A percentile compares a stretch with the other conserved stretches of the same genome.
These are phyloP conservation scores for Fusarium marasasianum DNA, from an alignment of 2,329 filamentous ascomycete species.

Conservation along the genomic window DNA sequence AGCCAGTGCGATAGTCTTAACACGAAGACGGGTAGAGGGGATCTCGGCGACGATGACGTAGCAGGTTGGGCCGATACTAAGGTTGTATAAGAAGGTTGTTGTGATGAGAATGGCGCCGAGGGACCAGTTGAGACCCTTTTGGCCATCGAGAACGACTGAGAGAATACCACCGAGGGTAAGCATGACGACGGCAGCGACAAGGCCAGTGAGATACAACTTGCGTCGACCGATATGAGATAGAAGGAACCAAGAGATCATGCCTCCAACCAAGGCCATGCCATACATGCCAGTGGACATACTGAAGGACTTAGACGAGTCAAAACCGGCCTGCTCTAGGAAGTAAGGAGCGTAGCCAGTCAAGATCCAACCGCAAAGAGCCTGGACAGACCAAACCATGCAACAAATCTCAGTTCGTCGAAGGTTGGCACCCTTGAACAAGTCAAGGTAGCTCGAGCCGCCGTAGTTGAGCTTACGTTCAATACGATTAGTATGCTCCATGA, in stretches of 20 bases:
- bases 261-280: slow-evolving; percentile 52
- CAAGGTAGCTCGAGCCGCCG: slow-evolving; percentile 43
- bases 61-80: slow-evolving; percentile 23
- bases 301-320: slow-evolving; percentile 49
- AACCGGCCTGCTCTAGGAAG: slow-evolving; percentile 55
- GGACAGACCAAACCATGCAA: slow-evolving; percentile 38
- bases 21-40: slow-evolving; percentile 50
- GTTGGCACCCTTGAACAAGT: slow-evolving; percentile 36
- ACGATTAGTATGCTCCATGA: slow-evolving; percentile 53
- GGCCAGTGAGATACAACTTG: slow-evolving; percentile 50
- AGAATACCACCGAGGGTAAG: slow-evolving; percentile 52
- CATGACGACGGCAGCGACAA: slow-evolving; percentile 44
- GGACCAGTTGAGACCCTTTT: slow-evolving; percentile 44
- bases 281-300: slow-evolving; percentile 51
- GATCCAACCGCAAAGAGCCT: slow-evolving; percentile 35
- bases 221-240: slow-evolving; percentile 52
- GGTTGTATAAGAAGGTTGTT: slow-evolving; percentile 51
- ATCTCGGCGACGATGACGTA: slow-evolving; percentile 53
- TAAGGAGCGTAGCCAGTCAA: slow-evolving; percentile 44
- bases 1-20: slow-evolving; percentile 52
- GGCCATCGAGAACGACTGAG: slow-evolving; percentile 41
- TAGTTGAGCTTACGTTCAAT: slow-evolving; percentile 51
- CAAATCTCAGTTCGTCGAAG: slow-evolving; percentile 42
- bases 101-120: slow-evolving; percentile 51
- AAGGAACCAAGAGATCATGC: slow-evolving; percentile 52